Conservation (phyloP, 306 rosid species). For the Rubus idaeus region DNA sequence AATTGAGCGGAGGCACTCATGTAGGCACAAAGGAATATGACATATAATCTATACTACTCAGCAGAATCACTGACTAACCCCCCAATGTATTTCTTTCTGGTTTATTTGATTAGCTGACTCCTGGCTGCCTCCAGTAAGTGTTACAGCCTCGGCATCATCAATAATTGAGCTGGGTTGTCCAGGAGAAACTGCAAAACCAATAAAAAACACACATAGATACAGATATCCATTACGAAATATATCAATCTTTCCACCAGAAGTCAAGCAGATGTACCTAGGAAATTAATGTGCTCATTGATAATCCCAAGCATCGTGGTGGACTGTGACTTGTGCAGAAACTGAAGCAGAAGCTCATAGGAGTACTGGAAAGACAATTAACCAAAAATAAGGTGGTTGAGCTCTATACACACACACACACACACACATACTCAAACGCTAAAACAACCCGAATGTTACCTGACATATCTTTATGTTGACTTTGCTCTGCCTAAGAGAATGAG, state of each 20-base stretch:
- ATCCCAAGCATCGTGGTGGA: slow-evolving; percentile 86
- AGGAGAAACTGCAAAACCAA: slow-evolving; percentile 58
- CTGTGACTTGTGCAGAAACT: slow-evolving; percentile 71
- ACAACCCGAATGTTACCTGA: slow-evolving; percentile 56
- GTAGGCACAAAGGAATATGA: not conserved
- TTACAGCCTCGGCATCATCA: slow-evolving; percentile 88
- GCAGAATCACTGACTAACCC: slow-evolving; percentile 58
- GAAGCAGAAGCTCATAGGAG: slow-evolving; percentile 90
- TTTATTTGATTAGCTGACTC: slow-evolving; percentile 81
- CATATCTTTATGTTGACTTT: slow-evolving; percentile 95
- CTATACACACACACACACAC: not conserved
- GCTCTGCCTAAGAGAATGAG: slow-evolving; percentile 84
- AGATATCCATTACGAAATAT: not conserved
- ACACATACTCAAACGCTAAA: not conserved
- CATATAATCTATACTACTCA: slow-evolving; percentile 1
- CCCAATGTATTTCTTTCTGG: slow-evolving; percentile 92
- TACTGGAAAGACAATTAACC: slow-evolving; percentile 53
- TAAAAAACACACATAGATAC: not conserved
- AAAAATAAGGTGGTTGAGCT: slow-evolving; percentile 22
- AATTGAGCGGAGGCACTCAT: not conserved
- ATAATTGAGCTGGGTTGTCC: slow-evolving; percentile 84
- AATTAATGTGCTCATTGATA: slow-evolving; percentile 84
- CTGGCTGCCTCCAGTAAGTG: slow-evolving; percentile 79
- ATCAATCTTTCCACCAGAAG: not conserved
- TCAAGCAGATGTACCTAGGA: slow-evolving; percentile 64